A percentile compares a stretch with the other conserved stretches of the same genome.
These are phyloP conservation scores for Entomortierella parvispora DNA, from an alignment of 192 early-diverging fungal species.

Conservation along the genomic window DNA sequence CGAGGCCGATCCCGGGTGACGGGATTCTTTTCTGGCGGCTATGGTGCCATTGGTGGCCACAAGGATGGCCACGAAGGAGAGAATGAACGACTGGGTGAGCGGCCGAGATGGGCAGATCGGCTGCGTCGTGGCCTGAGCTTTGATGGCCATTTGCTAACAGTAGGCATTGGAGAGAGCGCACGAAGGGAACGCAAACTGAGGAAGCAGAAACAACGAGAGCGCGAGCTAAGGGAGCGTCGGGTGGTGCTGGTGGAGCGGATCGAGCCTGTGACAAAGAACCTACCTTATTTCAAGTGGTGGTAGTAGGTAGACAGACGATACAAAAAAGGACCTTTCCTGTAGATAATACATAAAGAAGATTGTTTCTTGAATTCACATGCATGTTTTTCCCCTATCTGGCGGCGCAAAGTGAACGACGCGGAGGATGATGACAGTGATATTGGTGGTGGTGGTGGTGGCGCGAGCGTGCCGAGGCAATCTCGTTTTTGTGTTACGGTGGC, in stretches of 20 bases:
- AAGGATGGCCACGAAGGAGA: not conserved
- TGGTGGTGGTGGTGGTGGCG: too few species aligned
- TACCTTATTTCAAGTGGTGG: conserved; percentile 50
- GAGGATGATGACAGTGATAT: too few species aligned
- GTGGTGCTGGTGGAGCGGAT: conserved; percentile 45
- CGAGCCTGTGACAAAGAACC: conserved; percentile 48
- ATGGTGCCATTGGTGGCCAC: conserved; percentile 4
- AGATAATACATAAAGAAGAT: too few species aligned
- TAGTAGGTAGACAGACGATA: too few species aligned
- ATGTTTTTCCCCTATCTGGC: too few species aligned
- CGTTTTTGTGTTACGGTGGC: too few species aligned
- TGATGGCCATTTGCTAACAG: conserved; percentile 31
- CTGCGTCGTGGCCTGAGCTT: conserved; percentile 38
- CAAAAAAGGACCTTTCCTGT: not conserved
- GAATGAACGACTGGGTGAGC: conserved; percentile 8
- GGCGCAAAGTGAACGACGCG: too few species aligned
- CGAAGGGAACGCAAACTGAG: conserved; percentile 34
- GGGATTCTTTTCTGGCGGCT: conserved; percentile 29
- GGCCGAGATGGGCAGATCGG: conserved; percentile 44
- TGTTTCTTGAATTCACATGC: too few species aligned
- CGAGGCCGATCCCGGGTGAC: conserved; percentile 18
- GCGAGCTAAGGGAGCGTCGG: conserved; percentile 33
- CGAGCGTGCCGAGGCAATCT: too few species aligned
- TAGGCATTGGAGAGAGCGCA: conserved; percentile 26
- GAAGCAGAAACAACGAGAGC: conserved; percentile 40